These are phyloP conservation scores for Tardiomyces digboiensis DNA, from an alignment of 1,139 yeast species.

Conservation along the genomic window DNA sequence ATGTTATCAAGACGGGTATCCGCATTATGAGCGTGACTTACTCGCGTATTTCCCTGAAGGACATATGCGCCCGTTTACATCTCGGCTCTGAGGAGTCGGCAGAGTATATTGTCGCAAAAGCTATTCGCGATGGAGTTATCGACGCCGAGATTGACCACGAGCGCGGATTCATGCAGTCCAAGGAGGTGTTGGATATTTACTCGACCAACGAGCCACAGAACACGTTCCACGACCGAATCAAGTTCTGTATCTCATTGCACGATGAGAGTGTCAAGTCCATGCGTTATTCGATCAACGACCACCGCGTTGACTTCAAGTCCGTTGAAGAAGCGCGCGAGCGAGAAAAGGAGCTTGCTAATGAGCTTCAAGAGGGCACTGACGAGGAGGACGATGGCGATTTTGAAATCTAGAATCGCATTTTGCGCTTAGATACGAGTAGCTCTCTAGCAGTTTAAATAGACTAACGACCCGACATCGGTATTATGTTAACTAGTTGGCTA, in stretches of 20 bases:
- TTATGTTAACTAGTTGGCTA: too few relatives aligned
- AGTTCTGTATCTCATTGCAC: conserved; percentile 83
- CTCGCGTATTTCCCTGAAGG: conserved; percentile 84
- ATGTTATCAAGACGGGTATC: conserved; percentile 96
- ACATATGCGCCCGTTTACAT: conserved; percentile 81
- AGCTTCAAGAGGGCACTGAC: conserved; percentile 33
- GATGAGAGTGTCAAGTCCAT: conserved; percentile 91
- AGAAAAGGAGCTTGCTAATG: conserved; percentile 40
- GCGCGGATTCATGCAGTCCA: conserved; percentile 85
- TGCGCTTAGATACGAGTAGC: too few relatives aligned
- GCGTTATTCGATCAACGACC: conserved; percentile 67
- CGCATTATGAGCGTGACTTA: conserved; percentile 89
- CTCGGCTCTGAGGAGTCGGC: conserved; percentile 94
- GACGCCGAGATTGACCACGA: conserved; percentile 93
- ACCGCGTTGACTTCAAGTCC: conserved; percentile 40
- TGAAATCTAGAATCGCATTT: conserved; percentile 23
- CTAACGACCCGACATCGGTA: too few relatives aligned
- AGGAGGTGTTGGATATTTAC: conserved; percentile 78
- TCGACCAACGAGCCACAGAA: conserved; percentile 81
- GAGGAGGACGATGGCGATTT: conserved; percentile 33
- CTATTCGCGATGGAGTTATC: conserved; percentile 95
- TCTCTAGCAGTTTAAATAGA: too few relatives aligned
- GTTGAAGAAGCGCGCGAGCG: conserved; percentile 50
- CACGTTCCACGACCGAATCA: conserved; percentile 88
- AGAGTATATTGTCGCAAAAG: conserved; percentile 94